Percentiles rank a stretch among this genome's conserved stretches.
Evolutionary conservation across 1,284 basidiomycete species (phyloP).

Genomic region (Marasmius tenuissimus): DNA sequence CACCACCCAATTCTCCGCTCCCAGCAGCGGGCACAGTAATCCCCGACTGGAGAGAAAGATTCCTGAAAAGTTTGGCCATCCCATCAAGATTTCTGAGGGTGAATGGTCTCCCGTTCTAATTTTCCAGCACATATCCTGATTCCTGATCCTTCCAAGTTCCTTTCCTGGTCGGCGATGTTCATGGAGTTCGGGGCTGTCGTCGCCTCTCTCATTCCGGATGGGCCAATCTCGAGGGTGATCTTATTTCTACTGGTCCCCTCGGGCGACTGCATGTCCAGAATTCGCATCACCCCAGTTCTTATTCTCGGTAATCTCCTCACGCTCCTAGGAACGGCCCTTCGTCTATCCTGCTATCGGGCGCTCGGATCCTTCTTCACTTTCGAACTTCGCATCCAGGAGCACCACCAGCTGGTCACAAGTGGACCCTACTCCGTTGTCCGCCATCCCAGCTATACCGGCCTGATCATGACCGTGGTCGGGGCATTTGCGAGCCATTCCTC

Average conservation of each 20-base stretch:
- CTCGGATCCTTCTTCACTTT: conserved; percentile 40
- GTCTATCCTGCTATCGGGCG: conserved; percentile 29
- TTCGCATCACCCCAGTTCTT: conserved; percentile 29
- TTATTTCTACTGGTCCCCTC: conserved; percentile 14
- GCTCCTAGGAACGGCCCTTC: conserved; percentile 25
- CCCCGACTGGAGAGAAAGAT: conserved; percentile 32
- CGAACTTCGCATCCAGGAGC: conserved; percentile 31
- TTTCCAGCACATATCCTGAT: background rate
- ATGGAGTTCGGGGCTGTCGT: conserved; percentile 21
- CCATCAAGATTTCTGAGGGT: conserved; percentile 28
- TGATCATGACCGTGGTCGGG: conserved; percentile 30
- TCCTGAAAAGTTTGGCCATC: conserved; percentile 24
- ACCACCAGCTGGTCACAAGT: conserved; percentile 32
- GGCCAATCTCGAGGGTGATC: conserved; percentile 18
- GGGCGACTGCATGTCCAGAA: conserved; percentile 10
- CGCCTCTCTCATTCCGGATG: conserved; percentile 17
- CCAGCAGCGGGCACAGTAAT: conserved; percentile 22
- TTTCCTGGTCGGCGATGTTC: conserved; percentile 26
- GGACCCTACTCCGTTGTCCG: conserved; percentile 37
- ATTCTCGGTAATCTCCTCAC: conserved; percentile 27
- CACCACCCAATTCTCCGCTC: conserved; percentile 28
- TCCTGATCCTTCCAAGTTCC: conserved; percentile 15
- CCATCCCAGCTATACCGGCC: conserved; percentile 38
- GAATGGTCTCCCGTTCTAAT: conserved; percentile 1
- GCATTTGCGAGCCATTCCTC: conserved; percentile 22